Evolutionary conservation across 495 filamentous ascomycete genomes (phyloP), one percentile per base, ranked within the genome.

Genomic region (Podospora pseudoanserina): DNA sequence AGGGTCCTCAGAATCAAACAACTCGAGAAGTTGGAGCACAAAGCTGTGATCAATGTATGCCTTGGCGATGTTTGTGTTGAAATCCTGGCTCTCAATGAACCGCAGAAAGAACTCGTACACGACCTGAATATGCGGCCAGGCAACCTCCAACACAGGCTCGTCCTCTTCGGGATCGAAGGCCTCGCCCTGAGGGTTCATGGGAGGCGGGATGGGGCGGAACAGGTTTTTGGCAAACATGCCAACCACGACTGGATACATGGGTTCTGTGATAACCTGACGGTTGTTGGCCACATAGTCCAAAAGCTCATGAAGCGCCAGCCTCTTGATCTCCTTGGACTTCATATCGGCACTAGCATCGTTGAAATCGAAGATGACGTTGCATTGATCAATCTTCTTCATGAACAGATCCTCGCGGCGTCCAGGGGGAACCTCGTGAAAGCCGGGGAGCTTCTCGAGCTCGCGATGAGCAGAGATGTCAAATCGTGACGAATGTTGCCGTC

Each of bases 271-370:
- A 72, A 99, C 95, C 71, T 96, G 93, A 54, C 95, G 88, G 74
- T 99, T 99, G 78, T 97, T 97, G 71, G 95, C 94, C 63, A 99
- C 94, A 75, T 99, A 99, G 77, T 99, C 95, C 62, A 99, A 85
- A 32, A 99, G 86, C 75, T 99, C 95, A 74, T 99, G 95, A 56
- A 99, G 86, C 60, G 95, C 96, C 74, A 99, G 81, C 72, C 95
- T 88, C 85, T 99, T 99, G 84, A 99, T 97, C 80, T 99, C 95
- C 79, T 99, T 99, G n/a, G 94, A 96, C 78, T 98, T 98, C 94
- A 98, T 98, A 74, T 99, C 95, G 64, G 89, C 94, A 68, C 92
- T 96, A 54, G 96, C 93, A 75, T 99, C 95, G 79, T 97, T 99
- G 82, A 99, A 99, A 79, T 99, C 95, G 74, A 99, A 99, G 72